phyloP scores from a whole-genome alignment of 2,329 filamentous ascomycete genomes.

The Ophiocordyceps unilateralis region DNA sequence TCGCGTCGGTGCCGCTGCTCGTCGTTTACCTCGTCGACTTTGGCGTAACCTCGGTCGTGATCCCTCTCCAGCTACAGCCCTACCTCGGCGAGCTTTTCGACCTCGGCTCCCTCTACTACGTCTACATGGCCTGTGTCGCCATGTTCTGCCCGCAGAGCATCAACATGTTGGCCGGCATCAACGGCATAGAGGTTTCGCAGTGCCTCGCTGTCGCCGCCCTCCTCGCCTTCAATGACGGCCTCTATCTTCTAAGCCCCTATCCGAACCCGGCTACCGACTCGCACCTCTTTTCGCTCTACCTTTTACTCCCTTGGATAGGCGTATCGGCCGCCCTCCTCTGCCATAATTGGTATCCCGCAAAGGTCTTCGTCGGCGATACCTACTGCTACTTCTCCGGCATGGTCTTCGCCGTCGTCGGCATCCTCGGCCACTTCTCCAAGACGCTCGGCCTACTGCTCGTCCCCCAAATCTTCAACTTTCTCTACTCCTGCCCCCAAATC shows the following conservation, averaged over 20 bases:
- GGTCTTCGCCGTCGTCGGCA: slow-evolving; percentile 94
- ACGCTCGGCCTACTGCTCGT: slow-evolving; percentile 80
- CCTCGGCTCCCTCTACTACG: slow-evolving; percentile 71
- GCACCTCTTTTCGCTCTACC: slow-evolving; percentile 88
- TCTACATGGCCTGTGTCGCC: slow-evolving; percentile 89
- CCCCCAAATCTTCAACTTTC: slow-evolving; percentile 91
- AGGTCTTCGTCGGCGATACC: slow-evolving; percentile 92
- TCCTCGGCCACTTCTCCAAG: slow-evolving; percentile 95
- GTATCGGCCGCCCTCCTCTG: slow-evolving; percentile 72
- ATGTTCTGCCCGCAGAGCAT: slow-evolving; percentile 99
- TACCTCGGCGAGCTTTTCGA: slow-evolving; percentile 77
- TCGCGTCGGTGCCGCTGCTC: slow-evolving; percentile 82
- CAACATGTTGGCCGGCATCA: slow-evolving; percentile 99
- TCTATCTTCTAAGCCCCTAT: slow-evolving; percentile 72
- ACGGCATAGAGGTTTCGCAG: slow-evolving; percentile 92
- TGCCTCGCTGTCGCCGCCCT: slow-evolving; percentile 78
- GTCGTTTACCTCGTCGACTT: slow-evolving; percentile 98
- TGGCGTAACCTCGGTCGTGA: slow-evolving; percentile 85
- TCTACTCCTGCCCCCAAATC: slow-evolving; percentile 83
- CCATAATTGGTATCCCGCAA: slow-evolving; percentile 93
- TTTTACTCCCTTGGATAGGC: slow-evolving; percentile 84
- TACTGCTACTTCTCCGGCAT: slow-evolving; percentile 99
- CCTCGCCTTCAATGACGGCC: slow-evolving; percentile 67
- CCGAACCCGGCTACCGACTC: slow-evolving; percentile 90
- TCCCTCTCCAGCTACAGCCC: slow-evolving; percentile 68